Evolutionary conservation across 805 yeast genomes (phyloP), one percentile per base, ranked within the genome.

Genomic region (Saturnispora sanitii): DNA sequence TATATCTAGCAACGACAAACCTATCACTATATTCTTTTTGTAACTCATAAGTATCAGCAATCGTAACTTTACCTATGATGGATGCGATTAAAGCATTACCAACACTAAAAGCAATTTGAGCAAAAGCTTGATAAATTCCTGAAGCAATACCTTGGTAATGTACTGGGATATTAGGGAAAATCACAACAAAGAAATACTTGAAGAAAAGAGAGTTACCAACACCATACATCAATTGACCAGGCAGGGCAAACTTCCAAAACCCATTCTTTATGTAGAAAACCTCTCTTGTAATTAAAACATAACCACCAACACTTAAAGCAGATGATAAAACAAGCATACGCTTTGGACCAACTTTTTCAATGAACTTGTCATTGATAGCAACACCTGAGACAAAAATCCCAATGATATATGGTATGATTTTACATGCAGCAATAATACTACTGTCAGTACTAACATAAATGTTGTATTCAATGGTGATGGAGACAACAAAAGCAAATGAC

Each of bases 381-480:
- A 49, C 6, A 11, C 64, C 48, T 3, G 62, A 62, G 8, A 56
- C 2, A 2, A 49, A 29, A 40, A 61, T 35, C 3, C 65, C 68
- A 8, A 61, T 44, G 2, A 61, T 39, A 16, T 58, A 21, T 2
- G 71, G 68, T 1, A 66, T 41, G 2, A 55, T 42, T 41, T 65
- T 68, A 3, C 64, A 50, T 1, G 66, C 63, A 0, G 70, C 53
- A 4, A 65, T 39, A 4, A 68, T 41, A 1, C 67, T 54, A 4
- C 60, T 45, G 35, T 61, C 48, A 4, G 42, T 41, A 2, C 58
- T 57, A 16, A 59, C 50, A 42, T 58, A 61, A 28, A 61, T 55
- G 13, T 50, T 49, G 28, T 46, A 52, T 21, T 49, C 47, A 22
- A 53, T 30, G 5, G 49, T 31, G 2, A 31, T 23, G 4, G 42